Evolutionary conservation across 805 yeast species (phyloP).

Genomic region (Trichomonascus vanleenenianus): DNA sequence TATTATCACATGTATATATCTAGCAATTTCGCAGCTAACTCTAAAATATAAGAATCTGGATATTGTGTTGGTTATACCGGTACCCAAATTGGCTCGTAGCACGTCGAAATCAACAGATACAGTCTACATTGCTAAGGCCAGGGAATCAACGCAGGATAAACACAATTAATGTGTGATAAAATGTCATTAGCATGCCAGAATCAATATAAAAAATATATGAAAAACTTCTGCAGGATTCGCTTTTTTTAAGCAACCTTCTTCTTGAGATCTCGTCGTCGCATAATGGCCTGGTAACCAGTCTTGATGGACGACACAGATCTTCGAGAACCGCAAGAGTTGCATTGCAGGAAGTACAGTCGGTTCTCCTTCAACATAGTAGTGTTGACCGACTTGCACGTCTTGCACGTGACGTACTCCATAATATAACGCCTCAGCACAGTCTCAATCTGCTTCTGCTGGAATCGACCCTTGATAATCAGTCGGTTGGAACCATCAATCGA

Average conservation of each 20-base stretch:
- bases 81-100: too few relatives aligned
- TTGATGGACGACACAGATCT: conserved; percentile 95
- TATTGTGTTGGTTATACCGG: too few relatives aligned
- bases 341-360: conserved; percentile 94
- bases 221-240: neutral
- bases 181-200: too few relatives aligned
- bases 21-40: too few relatives aligned
- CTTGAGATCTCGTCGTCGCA: conserved; percentile 22
- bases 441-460: conserved; percentile 96
- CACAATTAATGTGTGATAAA: too few relatives aligned
- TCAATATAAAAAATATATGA: neutral
- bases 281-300: conserved; percentile 96
- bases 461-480: conserved; percentile 94
- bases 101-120: too few relatives aligned
- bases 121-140: too few relatives aligned
- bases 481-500: conserved; percentile 97
- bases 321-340: conserved; percentile 96
- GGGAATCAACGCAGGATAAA: too few relatives aligned
- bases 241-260: conserved; percentile 2
- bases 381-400: conserved; percentile 97
- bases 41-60: too few relatives aligned
- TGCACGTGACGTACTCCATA: conserved; percentile 95
- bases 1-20: too few relatives aligned
- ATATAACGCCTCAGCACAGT: conserved; percentile 93
- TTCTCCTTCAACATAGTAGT: conserved; percentile 95